A percentile compares a stretch with the other conserved stretches of the same genome.
These are phyloP conservation scores for Petunia hybrid DNA, from an alignment of 305 asterid genomes.

Conservation along the genomic window DNA sequence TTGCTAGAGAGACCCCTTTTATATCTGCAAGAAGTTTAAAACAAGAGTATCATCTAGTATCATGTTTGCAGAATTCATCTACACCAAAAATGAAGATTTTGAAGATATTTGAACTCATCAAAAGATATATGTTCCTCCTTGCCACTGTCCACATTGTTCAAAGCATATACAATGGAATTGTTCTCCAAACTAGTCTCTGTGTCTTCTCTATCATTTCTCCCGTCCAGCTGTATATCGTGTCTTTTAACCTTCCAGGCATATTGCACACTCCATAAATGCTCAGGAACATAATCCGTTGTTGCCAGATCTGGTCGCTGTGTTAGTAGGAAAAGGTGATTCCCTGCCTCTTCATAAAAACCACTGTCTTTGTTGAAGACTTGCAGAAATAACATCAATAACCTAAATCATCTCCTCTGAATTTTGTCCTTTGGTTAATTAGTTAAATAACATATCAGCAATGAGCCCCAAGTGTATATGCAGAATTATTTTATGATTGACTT, in stretches of 20 bases:
- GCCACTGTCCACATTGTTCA: background rate
- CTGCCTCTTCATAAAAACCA: background rate
- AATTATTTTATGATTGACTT: background rate
- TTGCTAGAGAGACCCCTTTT: background rate
- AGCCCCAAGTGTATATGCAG: background rate
- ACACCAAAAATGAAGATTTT: background rate
- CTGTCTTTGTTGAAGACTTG: background rate
- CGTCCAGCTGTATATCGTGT: background rate
- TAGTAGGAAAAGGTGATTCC: background rate
- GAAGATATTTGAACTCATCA: no score
- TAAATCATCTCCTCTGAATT: background rate
- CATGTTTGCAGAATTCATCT: background rate
- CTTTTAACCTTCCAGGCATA: slow-evolving; percentile 7
- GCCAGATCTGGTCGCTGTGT: background rate
- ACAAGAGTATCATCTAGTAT: slow-evolving; percentile 13
- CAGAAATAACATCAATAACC: background rate
- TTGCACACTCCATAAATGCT: background rate
- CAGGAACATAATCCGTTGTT: background rate
- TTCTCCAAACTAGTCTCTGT: slow-evolving; percentile 10
- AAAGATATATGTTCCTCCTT: background rate
- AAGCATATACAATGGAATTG: background rate
- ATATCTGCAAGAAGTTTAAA: background rate
- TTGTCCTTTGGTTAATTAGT: background rate
- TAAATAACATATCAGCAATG: background rate
- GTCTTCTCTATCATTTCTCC: background rate